phyloP scores from a whole-genome alignment of 345 rosid genomes.

The Brassica juncea region DNA sequence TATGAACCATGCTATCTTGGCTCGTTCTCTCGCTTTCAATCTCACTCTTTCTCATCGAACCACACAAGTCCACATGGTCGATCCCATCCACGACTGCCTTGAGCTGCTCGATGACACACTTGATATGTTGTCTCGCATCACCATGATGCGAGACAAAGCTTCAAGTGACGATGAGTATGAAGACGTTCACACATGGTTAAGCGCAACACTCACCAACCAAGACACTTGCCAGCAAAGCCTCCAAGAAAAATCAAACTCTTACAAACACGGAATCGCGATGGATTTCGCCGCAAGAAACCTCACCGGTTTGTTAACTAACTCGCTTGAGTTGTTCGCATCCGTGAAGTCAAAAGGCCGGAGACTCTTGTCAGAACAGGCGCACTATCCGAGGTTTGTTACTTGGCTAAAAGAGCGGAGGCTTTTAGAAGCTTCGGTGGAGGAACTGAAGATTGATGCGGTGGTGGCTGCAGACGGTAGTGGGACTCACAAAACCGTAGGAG shows the following conservation, averaged over 20 bases:
- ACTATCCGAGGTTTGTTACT: slow-evolving; percentile 42
- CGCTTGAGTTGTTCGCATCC: slow-evolving; percentile 41
- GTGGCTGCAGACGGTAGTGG: slow-evolving; percentile 62
- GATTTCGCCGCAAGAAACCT: slow-evolving; percentile 42
- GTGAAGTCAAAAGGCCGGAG: slow-evolving; percentile 6
- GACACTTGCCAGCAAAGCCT: slow-evolving; percentile 55
- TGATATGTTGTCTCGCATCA: slow-evolving; percentile 45
- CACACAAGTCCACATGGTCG: slow-evolving; percentile 2
- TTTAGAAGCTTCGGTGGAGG: slow-evolving; percentile 49
- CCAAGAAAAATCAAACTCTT: slow-evolving; percentile 20
- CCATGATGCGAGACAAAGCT: not conserved
- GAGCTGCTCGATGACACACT: slow-evolving; percentile 57
- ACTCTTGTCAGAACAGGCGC: slow-evolving; percentile 6
- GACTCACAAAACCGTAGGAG: slow-evolving; percentile 49
- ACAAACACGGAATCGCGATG: slow-evolving; percentile 10
- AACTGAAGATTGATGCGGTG: slow-evolving; percentile 47
- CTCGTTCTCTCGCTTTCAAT: slow-evolving; percentile 40
- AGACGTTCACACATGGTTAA: slow-evolving; percentile 60
- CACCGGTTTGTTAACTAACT: slow-evolving; percentile 38
- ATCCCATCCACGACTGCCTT: slow-evolving; percentile 46
- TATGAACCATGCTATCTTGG: slow-evolving; percentile 41
- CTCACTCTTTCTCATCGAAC: slow-evolving; percentile 30
- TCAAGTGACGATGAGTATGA: slow-evolving; percentile 2
- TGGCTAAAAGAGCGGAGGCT: slow-evolving; percentile 36
- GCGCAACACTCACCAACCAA: slow-evolving; percentile 59